Conservation (phyloP, 164 flowering plant genomes). For the Stephania japonica region DNA sequence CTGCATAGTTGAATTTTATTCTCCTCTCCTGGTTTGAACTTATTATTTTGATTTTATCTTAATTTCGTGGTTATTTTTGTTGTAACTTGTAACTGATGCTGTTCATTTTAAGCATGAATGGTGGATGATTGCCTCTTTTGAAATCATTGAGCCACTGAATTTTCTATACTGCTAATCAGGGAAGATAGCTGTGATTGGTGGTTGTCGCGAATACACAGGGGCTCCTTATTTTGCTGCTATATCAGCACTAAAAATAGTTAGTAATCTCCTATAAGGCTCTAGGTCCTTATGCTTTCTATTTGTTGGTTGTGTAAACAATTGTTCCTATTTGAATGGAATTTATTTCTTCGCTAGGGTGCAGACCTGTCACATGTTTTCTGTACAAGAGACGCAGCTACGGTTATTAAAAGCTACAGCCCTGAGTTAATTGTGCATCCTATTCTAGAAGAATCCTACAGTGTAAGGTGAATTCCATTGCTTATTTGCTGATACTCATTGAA, state of each 20-base stretch:
- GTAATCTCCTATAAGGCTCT: conserved; percentile 18
- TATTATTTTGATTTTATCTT: no score
- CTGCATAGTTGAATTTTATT: background rate
- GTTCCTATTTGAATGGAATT: background rate
- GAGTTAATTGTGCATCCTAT: conserved; percentile 97
- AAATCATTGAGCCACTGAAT: background rate
- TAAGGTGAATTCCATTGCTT: conserved; percentile 41
- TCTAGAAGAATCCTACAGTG: conserved; percentile 80
- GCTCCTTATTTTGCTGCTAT: conserved; percentile 98
- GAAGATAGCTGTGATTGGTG: conserved; percentile 93
- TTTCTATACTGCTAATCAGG: conserved; percentile 38
- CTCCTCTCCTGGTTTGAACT: background rate
- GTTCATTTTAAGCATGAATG: background rate
- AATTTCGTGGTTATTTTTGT: no score
- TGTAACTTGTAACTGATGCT: background rate
- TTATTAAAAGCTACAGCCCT: conserved; percentile 95
- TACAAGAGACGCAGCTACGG: conserved; percentile 89
- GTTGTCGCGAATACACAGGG: conserved; percentile 98
- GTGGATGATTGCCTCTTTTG: background rate
- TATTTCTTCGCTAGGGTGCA: conserved; percentile 65
- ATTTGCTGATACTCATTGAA: background rate
- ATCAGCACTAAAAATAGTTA: conserved; percentile 90
- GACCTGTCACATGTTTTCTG: conserved; percentile 98
- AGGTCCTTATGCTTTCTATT: background rate
- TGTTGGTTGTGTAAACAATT: background rate